Conservation (phyloP, 805 yeast species). For the Starmerella potacharoeniae region DNA sequence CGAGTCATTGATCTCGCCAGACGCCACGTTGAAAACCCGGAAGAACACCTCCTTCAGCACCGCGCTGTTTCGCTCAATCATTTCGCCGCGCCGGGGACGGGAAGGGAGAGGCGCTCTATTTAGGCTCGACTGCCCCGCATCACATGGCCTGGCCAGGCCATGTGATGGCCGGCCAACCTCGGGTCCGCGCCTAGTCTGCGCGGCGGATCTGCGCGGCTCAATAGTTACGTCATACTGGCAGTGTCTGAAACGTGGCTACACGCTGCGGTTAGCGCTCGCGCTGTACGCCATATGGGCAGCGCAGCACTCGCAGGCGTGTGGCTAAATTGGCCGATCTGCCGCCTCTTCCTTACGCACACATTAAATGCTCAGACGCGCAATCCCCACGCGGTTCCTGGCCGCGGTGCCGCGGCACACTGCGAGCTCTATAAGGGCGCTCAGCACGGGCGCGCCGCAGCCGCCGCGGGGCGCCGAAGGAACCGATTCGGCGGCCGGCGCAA, state of each 20-base stretch:
- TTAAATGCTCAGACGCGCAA: background rate
- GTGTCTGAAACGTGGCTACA: background rate
- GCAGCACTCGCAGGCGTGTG: background rate
- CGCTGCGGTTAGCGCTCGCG: too few relatives aligned
- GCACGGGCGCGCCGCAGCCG: background rate
- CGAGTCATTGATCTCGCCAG: background rate
- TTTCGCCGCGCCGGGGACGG: background rate
- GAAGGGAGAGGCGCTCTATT: background rate
- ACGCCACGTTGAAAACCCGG: background rate
- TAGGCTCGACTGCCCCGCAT: background rate
- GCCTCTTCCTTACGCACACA: background rate
- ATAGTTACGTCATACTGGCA: background rate
- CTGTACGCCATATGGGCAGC: too few relatives aligned
- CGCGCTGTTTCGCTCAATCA: background rate
- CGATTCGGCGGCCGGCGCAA: background rate
- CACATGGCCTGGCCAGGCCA: conserved; percentile 1
- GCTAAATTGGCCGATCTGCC: background rate
- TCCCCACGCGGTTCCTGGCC: background rate
- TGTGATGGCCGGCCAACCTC: background rate
- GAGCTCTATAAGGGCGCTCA: background rate
- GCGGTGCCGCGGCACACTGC: background rate
- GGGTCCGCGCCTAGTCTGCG: background rate
- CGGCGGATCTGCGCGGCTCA: too few relatives aligned
- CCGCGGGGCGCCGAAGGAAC: background rate
- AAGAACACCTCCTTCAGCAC: background rate